These are phyloP conservation scores for Cercospora nicotianae DNA, from an alignment of 2,329 filamentous ascomycete genomes.

Conservation along the genomic window DNA sequence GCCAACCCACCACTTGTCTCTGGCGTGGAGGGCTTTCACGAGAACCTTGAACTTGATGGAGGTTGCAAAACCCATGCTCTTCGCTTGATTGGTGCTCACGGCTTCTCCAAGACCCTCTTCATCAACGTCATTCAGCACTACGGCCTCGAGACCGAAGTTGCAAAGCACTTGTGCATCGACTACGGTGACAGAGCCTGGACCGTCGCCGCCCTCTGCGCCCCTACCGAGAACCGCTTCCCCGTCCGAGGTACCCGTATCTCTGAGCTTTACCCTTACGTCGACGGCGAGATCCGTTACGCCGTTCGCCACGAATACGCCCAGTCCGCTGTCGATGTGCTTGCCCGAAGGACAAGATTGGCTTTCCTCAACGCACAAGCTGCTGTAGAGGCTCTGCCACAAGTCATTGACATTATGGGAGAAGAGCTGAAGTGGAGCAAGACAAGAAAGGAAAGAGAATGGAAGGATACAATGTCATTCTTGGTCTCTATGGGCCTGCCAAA, in stretches of 20 bases:
- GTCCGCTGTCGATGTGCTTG: slow-evolving; percentile 84
- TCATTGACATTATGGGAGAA: slow-evolving; percentile 86
- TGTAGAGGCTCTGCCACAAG: slow-evolving; percentile 76
- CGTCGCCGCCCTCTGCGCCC: slow-evolving; percentile 75
- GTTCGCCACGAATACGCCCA: slow-evolving; percentile 88
- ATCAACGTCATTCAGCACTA: slow-evolving; percentile 95
- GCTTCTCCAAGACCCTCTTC: slow-evolving; percentile 86
- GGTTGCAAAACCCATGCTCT: slow-evolving; percentile 81
- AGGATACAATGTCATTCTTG: slow-evolving; percentile 61
- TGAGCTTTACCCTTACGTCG: slow-evolving; percentile 81
- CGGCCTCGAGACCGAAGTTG: slow-evolving; percentile 86
- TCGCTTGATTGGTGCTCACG: slow-evolving; percentile 78
- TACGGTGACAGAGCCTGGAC: slow-evolving; percentile 94
- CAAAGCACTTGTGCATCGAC: slow-evolving; percentile 79
- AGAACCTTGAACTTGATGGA: slow-evolving; percentile 69
- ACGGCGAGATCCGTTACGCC: slow-evolving; percentile 87
- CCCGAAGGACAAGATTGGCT: slow-evolving; percentile 77
- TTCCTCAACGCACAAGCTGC: slow-evolving; percentile 92
- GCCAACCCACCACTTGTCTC: slow-evolving; percentile 62
- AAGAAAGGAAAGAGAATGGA: slow-evolving; percentile 79
- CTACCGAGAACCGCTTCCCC: slow-evolving; percentile 77
- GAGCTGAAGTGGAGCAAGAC: slow-evolving; percentile 76
- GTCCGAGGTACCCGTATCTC: slow-evolving; percentile 79
- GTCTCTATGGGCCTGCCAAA: slow-evolving; percentile 63
- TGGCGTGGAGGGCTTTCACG: slow-evolving; percentile 68